These are phyloP conservation scores for Porogramme epimiltina DNA, from an alignment of 1,284 basidiomycete genomes.

Conservation along the genomic window DNA sequence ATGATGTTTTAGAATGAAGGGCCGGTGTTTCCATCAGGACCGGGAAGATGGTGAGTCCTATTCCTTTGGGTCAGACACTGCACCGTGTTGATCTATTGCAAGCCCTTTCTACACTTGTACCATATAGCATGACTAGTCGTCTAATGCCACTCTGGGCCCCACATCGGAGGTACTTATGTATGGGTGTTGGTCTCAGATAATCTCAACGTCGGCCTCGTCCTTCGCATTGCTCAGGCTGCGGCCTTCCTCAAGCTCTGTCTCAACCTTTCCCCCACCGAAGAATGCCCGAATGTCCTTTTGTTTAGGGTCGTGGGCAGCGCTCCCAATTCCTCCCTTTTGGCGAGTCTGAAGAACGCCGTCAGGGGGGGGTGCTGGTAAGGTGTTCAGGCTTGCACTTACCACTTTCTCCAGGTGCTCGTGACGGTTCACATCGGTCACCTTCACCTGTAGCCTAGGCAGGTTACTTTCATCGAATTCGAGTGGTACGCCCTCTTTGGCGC, in stretches of 20 bases:
- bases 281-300: slow-evolving; percentile 79
- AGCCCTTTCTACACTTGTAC: slow-evolving; percentile 10
- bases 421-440: slow-evolving; percentile 54
- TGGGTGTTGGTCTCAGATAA: slow-evolving; percentile 3
- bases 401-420: slow-evolving; percentile 57
- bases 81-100: slow-evolving; percentile 7
- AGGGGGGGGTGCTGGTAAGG: too few relatives aligned
- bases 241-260: slow-evolving; percentile 24
- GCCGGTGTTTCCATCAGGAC: neutral
- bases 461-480: slow-evolving; percentile 30
- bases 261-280: slow-evolving; percentile 57
- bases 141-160: slow-evolving; percentile 3
- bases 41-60: slow-evolving; percentile 4
- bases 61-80: neutral
- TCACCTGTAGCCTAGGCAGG: slow-evolving; percentile 40
- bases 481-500: slow-evolving; percentile 27
- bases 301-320: slow-evolving; percentile 68
- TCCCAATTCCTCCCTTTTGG: slow-evolving; percentile 80
- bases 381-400: slow-evolving; percentile 40
- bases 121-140: slow-evolving; percentile 9
- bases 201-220: slow-evolving; percentile 32
- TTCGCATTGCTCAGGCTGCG: slow-evolving; percentile 35
- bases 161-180: too few relatives aligned
- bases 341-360: too few relatives aligned
- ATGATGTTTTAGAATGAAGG: slow-evolving; percentile 18